Evolutionary conservation across 148 eudicot genomes (phyloP).

Genomic region (Chenopodium album): DNA sequence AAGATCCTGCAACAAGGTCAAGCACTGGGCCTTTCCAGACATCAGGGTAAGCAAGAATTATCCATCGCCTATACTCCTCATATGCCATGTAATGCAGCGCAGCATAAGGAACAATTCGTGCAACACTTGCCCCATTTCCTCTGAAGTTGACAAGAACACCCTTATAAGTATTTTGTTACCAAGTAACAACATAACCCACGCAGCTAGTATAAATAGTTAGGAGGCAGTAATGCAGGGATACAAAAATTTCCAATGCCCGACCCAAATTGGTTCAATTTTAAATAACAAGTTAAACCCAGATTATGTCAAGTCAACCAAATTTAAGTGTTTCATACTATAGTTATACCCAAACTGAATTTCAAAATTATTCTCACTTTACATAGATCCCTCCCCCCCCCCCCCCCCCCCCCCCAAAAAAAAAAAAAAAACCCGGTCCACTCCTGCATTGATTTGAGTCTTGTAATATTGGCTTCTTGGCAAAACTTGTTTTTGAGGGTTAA

Average conservation of each 20-base stretch:
- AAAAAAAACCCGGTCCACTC: no score
- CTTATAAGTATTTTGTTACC: background rate
- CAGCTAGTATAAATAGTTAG: background rate
- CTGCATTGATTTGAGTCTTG: background rate
- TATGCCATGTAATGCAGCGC: slow-evolving; percentile 95
- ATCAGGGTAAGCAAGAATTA: slow-evolving; percentile 55
- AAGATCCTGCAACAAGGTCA: slow-evolving; percentile 95
- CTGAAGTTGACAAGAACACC: slow-evolving; percentile 36
- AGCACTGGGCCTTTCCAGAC: slow-evolving; percentile 79
- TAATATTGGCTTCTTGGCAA: no score
- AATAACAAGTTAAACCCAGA: background rate
- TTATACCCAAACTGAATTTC: background rate
- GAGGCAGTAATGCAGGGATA: background rate
- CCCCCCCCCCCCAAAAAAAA: no score
- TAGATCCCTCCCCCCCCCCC: no score
- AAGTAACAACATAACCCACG: background rate
- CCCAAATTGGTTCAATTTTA: background rate
- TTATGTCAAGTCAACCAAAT: background rate
- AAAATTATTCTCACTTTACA: background rate
- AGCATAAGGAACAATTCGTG: slow-evolving; percentile 94
- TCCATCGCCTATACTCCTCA: slow-evolving; percentile 86
- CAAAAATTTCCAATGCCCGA: background rate
- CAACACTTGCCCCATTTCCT: slow-evolving; percentile 99
- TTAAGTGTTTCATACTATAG: background rate
- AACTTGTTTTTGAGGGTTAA: no score